Evolutionary conservation across 2,329 filamentous ascomycete genomes (phyloP).

Genomic region (Neonectria ditissima): DNA sequence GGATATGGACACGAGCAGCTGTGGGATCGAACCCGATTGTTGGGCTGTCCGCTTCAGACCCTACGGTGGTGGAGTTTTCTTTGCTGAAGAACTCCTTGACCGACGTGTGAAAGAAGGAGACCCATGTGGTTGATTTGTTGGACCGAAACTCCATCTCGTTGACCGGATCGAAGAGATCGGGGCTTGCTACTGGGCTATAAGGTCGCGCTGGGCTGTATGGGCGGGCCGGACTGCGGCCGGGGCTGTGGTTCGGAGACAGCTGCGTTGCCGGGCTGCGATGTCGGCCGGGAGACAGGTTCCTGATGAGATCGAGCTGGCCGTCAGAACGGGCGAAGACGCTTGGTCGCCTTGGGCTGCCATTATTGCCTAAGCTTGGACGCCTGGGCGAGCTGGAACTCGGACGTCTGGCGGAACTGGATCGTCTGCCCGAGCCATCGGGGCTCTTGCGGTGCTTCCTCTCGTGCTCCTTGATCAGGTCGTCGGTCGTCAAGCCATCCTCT

Average conservation of each 20-base stretch:
- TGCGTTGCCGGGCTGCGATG: conserved; percentile 7
- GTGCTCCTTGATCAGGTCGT: conserved; percentile 55
- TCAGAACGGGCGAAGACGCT: conserved; percentile 32
- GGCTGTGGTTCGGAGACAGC: conserved; percentile 21
- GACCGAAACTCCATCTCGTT: conserved; percentile 56
- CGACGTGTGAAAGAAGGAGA: conserved; percentile 56
- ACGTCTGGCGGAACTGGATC: conserved; percentile 39
- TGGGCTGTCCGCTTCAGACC: conserved; percentile 27
- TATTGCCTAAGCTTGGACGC: conserved; percentile 34
- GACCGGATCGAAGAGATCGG: conserved; percentile 48
- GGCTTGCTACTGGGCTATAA: conserved; percentile 45
- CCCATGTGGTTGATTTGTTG: conserved; percentile 54
- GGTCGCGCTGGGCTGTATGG: conserved; percentile 31
- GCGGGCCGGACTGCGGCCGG: conserved; percentile 21
- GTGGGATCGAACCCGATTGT: conserved; percentile 51
- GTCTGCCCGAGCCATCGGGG: conserved; percentile 30
- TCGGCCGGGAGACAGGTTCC: conserved; percentile 38
- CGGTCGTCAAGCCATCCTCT: conserved; percentile 57
- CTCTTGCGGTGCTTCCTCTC: conserved; percentile 47
- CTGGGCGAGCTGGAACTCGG: conserved; percentile 37
- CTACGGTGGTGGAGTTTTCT: conserved; percentile 42
- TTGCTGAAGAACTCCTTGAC: conserved; percentile 55
- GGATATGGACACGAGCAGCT: conserved; percentile 51
- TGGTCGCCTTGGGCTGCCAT: conserved; percentile 32
- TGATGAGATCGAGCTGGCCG: conserved; percentile 29